These are phyloP conservation scores for Dichotomopilus funicola DNA, from an alignment of 2,329 filamentous ascomycete genomes.

Conservation along the genomic window DNA sequence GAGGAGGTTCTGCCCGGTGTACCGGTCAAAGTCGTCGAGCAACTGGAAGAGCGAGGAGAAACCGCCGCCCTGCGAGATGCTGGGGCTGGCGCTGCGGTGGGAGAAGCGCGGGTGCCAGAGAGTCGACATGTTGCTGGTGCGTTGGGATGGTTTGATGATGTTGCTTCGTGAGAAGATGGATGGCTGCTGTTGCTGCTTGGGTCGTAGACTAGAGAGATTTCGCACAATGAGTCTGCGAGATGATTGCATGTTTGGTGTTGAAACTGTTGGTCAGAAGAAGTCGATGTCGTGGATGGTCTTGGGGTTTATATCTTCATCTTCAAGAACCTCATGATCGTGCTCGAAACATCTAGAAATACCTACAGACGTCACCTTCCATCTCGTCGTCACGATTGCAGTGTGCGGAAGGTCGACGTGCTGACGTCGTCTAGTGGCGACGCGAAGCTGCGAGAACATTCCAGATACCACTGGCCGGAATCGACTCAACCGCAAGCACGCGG, in stretches of 20 bases:
- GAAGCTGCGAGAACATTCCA: too few relatives aligned
- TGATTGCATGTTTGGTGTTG: conserved; percentile 3
- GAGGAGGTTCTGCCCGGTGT: conserved; percentile 33
- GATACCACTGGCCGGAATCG: too few relatives aligned
- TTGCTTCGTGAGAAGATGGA: not conserved
- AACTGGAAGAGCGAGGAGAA: conserved; percentile 57
- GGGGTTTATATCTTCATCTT: not conserved
- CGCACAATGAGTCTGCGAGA: not conserved
- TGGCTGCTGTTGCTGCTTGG: not conserved
- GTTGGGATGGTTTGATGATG: not conserved
- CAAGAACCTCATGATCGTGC: too few relatives aligned
- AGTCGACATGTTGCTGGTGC: conserved; percentile 13
- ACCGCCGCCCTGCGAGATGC: not conserved
- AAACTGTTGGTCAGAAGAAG: too few relatives aligned
- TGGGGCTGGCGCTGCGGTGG: not conserved
- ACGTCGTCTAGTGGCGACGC: too few relatives aligned
- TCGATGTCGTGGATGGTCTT: not conserved
- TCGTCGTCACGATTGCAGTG: too few relatives aligned
- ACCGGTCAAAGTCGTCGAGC: conserved; percentile 57
- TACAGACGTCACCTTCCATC: too few relatives aligned
- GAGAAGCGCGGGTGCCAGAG: conserved; percentile 17
- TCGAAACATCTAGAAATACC: too few relatives aligned
- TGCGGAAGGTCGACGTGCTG: too few relatives aligned
- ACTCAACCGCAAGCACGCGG: too few relatives aligned
- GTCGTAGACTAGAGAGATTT: not conserved